Percentiles rank a stretch among this genome's conserved stretches.
phyloP scores from a whole-genome alignment of 2,329 filamentous ascomycete species.

The Colletotrichum coccodes region DNA sequence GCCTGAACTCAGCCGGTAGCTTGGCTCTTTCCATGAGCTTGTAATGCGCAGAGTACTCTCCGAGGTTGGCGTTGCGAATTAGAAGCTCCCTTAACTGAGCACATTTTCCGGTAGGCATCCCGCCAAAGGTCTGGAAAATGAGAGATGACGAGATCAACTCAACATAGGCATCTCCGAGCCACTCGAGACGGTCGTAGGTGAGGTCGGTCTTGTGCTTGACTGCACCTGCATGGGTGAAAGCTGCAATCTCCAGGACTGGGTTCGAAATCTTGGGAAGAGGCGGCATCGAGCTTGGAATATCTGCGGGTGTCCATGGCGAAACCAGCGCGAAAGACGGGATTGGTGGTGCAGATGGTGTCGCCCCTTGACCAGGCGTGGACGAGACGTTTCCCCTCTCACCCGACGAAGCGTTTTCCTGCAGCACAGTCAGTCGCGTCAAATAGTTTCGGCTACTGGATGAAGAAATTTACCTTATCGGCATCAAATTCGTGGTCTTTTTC shows the following conservation, averaged over 20 bases:
- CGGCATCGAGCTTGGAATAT: constrained; percentile 61
- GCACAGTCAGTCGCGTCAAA: background rate
- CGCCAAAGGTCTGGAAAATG: constrained; percentile 77
- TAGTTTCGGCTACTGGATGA: no score
- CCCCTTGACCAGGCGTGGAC: background rate
- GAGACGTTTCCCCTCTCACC: background rate
- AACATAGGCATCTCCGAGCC: constrained; percentile 88
- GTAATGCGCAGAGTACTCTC: constrained; percentile 76
- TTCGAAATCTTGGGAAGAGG: constrained; percentile 71
- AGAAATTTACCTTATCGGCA: background rate
- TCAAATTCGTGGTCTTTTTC: background rate
- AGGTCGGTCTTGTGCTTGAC: constrained; percentile 46
- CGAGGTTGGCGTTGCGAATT: constrained; percentile 83
- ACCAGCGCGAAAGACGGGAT: constrained; percentile 36
- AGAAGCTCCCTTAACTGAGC: constrained; percentile 82
- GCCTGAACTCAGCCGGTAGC: constrained; percentile 60
- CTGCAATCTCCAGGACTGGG: constrained; percentile 66
- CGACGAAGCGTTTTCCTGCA: background rate
- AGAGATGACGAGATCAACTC: constrained; percentile 80
- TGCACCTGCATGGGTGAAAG: constrained; percentile 74
- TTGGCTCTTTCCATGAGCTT: constrained; percentile 73
- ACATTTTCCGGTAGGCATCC: constrained; percentile 73
- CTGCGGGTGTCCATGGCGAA: constrained; percentile 61
- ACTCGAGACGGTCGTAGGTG: constrained; percentile 86
- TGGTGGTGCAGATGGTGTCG: background rate